Base-by-base conservation (phyloP, 163 green algal genomes). In the Botryococcus braunii region DNA sequence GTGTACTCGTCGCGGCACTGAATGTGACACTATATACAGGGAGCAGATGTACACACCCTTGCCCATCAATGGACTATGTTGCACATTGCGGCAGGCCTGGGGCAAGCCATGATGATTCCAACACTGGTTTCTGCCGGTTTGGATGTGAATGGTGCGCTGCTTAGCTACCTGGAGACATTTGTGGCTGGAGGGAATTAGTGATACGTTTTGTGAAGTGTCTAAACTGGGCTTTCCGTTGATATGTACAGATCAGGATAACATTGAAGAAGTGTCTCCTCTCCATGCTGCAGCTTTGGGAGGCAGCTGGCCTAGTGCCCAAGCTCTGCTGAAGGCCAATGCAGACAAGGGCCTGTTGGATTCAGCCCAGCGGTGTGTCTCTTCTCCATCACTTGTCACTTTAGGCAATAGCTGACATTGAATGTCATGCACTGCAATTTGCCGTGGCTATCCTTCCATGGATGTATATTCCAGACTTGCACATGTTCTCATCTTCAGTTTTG, bases 81-180 rank as follows among this genome's bases (percentile, higher is more conserved):
- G 67, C 82, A 89, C 52, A 5, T 89, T 27, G 80, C 75, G 6
- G 78, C 80, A 0, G 80, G 72, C 27, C 8, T 82, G 41, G 82
- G 74, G 17, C 73, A 78, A 34, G 29, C 66, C 1, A 48, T 46
- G 1, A 56, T 58, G 0, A 61, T 85, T 8, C n/a, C n/a, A n/a
- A n/a, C n/a, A n/a, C n/a, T n/a, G n/a, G n/a, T n/a, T n/a, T n/a
- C n/a, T 31, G 43, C 39, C 38, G 66, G 56, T 52, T 27, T n/a
- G 23, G 34, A 50, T 49, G 59, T n/a, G 11, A 56, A 47, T 13
- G 59, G 59, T 66, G 59, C 37, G 35, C n/a, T n/a, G n/a, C n/a
- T n/a, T n/a, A n/a, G n/a, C n/a, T n/a, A n/a, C n/a, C n/a, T n/a
- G n/a, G n/a, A n/a, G n/a, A n/a, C n/a, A n/a, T n/a, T n/a, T n/a